A percentile compares a stretch with the other conserved stretches of the same genome.
These are phyloP conservation scores for Allantophomopsis lycopodina DNA, from an alignment of 2,329 filamentous ascomycete genomes.

Conservation along the genomic window DNA sequence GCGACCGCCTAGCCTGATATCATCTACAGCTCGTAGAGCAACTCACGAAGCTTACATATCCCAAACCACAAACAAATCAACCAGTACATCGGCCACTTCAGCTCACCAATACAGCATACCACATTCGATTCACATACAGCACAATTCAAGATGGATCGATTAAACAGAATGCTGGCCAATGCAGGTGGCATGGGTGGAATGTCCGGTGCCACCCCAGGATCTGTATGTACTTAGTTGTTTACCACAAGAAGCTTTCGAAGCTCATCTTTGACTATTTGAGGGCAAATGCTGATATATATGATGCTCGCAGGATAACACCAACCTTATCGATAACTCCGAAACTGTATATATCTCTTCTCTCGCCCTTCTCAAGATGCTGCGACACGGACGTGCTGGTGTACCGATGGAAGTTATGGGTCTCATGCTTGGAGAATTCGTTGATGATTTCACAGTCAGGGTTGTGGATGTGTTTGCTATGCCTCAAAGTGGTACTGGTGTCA, in stretches of 20 bases:
- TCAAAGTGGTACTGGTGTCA: slow-evolving; percentile 94
- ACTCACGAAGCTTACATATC: no score
- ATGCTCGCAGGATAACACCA: slow-evolving; percentile 60
- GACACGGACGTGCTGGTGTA: slow-evolving; percentile 91
- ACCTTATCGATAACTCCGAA: slow-evolving; percentile 96
- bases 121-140: not conserved
- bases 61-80: no score
- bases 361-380: slow-evolving; percentile 94
- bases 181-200: slow-evolving; percentile 55
- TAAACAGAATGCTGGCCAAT: slow-evolving; percentile 74
- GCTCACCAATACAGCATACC: no score
- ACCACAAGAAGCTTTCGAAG: no score
- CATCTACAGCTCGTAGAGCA: no score
- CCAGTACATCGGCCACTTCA: no score
- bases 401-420: slow-evolving; percentile 99
- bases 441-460: slow-evolving; percentile 96
- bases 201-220: slow-evolving; percentile 39
- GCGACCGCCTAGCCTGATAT: no score
- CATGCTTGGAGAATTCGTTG: slow-evolving; percentile 97
- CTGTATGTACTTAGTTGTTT: slow-evolving; percentile 30
- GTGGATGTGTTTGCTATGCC: slow-evolving; percentile 99
- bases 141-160: slow-evolving; percentile 60
- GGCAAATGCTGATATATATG: not conserved
- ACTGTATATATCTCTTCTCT: slow-evolving; percentile 98
- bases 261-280: no score